Evolutionary conservation across 1,284 basidiomycete species (phyloP), one percentile per base, ranked within the genome.

Genomic region (Leccinum griseonigrum): DNA sequence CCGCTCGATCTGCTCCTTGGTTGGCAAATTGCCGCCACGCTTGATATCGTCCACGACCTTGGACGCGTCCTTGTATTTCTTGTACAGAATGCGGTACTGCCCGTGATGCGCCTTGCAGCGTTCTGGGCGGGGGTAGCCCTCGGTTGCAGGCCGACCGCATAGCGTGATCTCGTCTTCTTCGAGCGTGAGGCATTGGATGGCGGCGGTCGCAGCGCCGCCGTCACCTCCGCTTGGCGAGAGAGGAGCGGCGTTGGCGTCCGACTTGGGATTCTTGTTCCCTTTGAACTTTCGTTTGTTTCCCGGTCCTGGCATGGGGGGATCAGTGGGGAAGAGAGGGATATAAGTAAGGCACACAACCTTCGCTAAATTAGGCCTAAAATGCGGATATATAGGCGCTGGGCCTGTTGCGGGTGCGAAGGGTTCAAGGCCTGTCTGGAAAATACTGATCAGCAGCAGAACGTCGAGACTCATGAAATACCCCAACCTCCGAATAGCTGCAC

Each of bases 21-120:
- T 58, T 0, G 74, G 73, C 7, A 76, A 32, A 4, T 66, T 55
- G 1, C 48, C 13, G 0, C 59, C 63, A 2, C 54, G 50, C 48
- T 64, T 62, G 7, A 70, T 52, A 2, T 67, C 52, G 26, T 76
- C 74, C 4, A 76, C 74, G 16, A 68, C 56, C 34, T 68, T 61
- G 3, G 69, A 65, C 1, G 75, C 76, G 6, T 68, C 68, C 59
- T 75, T 76, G 64, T 76, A 76, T 29, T 65, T 66, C 52, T 62
- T 66, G 56, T 58, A 69, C 66, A 76, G 57, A 11, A 46, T 66
- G 13, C 64, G 57, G 51, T 71, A 75, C 57, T 76, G 72, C 6
- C 56, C 60, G 28, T 74, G 69, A 54, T 76, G 75, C 1, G 66
- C 63, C 9, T 61, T 60, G 59, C 75, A 76, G 36, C 74, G 70